Conservation (phyloP, 75 land plant species). For the Selaginella tamariscina region DNA sequence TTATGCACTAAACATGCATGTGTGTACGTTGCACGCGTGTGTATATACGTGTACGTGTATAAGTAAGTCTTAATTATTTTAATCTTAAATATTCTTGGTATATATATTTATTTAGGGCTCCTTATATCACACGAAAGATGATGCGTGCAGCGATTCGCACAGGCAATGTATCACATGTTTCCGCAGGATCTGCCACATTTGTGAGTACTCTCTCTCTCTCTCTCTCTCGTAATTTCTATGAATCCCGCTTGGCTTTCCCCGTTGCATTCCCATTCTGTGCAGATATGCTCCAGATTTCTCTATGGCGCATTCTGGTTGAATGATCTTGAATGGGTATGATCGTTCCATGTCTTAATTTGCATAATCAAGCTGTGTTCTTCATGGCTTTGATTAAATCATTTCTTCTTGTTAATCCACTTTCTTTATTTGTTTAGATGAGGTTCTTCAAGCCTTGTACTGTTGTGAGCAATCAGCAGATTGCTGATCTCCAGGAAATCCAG, state of each 20-base stretch:
- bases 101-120: too few species aligned
- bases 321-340: neutral
- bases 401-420: neutral
- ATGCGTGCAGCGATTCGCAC: neutral
- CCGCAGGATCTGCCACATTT: neutral
- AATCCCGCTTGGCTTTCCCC: neutral
- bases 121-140: too few species aligned
- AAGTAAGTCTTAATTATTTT: too few species aligned
- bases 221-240: neutral
- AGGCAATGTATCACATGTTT: neutral
- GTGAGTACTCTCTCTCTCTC: neutral
- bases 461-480: neutral
- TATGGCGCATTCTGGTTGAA: neutral
- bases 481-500: too few species aligned
- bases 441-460: neutral
- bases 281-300: neutral
- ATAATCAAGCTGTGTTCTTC: neutral
- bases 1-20: too few species aligned
- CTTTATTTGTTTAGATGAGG: neutral
- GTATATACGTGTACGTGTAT: too few species aligned
- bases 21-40: too few species aligned
- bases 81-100: too few species aligned
- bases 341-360: neutral
- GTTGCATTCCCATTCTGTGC: neutral
- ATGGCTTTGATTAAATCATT: neutral